phyloP scores from a whole-genome alignment of 768 basidiomycete genomes.

The Lentinula sp. region DNA sequence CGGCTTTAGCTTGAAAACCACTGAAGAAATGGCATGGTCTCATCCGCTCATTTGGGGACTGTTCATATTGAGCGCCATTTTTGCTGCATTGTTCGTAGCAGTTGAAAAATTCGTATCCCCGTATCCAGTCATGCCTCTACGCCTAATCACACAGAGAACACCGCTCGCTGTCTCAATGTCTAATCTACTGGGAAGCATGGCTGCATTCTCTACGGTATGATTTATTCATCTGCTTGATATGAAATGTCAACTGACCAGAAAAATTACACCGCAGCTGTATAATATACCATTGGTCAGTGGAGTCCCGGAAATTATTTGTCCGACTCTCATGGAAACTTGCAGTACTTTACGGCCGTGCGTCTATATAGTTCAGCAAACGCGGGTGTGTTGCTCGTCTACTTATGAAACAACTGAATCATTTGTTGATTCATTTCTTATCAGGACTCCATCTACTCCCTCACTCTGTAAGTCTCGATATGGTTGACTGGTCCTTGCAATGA shows the following conservation, averaged over 20 bases:
- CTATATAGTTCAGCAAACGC: conserved; percentile 61
- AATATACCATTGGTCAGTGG: conserved; percentile 73
- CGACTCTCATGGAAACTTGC: conserved; percentile 10
- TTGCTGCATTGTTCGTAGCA: conserved; percentile 54
- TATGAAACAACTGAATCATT: neutral
- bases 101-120: conserved; percentile 76
- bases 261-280: conserved; percentile 50
- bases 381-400: conserved; percentile 40
- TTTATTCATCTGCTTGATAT: conserved; percentile 4
- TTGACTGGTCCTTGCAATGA: conserved; percentile 14
- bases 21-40: conserved; percentile 74
- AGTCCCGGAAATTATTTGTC: conserved; percentile 7
- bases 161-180: conserved; percentile 76
- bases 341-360: conserved; percentile 84
- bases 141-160: conserved; percentile 69
- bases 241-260: conserved; percentile 10
- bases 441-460: conserved; percentile 87
- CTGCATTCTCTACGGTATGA: conserved; percentile 72
- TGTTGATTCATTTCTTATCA: conserved; percentile 19
- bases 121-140: conserved; percentile 89
- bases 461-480: conserved; percentile 46
- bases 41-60: conserved; percentile 68
- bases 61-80: conserved; percentile 50
- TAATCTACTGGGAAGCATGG: conserved; percentile 73
- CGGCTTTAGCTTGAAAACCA: conserved; percentile 70